These are phyloP conservation scores for Schwanniomyces etchellsii DNA, from an alignment of 1,139 yeast species.

Conservation along the genomic window DNA sequence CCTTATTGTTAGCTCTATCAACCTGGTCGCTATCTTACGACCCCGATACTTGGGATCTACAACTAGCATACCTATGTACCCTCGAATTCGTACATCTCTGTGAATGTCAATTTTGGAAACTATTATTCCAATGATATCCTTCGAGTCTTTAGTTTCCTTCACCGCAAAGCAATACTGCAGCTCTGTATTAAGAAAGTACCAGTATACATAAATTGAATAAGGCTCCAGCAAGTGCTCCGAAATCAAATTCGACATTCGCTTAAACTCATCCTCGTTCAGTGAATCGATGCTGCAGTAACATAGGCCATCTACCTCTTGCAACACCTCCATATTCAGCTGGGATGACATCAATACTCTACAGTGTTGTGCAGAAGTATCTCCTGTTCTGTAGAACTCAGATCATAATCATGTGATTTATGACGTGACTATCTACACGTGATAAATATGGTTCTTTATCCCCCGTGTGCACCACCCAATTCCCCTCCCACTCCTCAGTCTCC, in stretches of 20 bases:
- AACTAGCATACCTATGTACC: slow-evolving; percentile 95
- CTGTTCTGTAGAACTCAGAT: no score
- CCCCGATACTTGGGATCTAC: slow-evolving; percentile 71
- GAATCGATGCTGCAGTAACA: slow-evolving; percentile 19
- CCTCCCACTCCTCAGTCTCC: no score
- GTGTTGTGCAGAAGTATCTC: no score
- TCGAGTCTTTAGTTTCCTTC: slow-evolving; percentile 12
- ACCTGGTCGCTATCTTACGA: slow-evolving; percentile 69
- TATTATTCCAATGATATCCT: slow-evolving; percentile 62
- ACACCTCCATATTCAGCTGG: slow-evolving; percentile 3
- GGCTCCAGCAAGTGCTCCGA: slow-evolving; percentile 39
- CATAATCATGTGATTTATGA: no score
- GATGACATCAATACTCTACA: no score
- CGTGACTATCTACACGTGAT: no score
- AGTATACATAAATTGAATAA: slow-evolving; percentile 43
- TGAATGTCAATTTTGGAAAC: slow-evolving; percentile 84
- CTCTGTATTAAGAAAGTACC: slow-evolving; percentile 45
- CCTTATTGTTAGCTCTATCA: slow-evolving; percentile 62
- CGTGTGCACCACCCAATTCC: no score
- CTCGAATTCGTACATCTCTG: slow-evolving; percentile 64
- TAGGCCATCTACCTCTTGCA: slow-evolving; percentile 9
- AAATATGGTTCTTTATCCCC: no score
- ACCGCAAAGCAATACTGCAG: slow-evolving; percentile 42
- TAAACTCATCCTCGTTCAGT: slow-evolving; percentile 21
- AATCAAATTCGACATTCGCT: slow-evolving; percentile 26